These are phyloP conservation scores for Thuidium tamariscinum DNA, from an alignment of 225 moss, liverwort and hornwort species.

Conservation along the genomic window DNA sequence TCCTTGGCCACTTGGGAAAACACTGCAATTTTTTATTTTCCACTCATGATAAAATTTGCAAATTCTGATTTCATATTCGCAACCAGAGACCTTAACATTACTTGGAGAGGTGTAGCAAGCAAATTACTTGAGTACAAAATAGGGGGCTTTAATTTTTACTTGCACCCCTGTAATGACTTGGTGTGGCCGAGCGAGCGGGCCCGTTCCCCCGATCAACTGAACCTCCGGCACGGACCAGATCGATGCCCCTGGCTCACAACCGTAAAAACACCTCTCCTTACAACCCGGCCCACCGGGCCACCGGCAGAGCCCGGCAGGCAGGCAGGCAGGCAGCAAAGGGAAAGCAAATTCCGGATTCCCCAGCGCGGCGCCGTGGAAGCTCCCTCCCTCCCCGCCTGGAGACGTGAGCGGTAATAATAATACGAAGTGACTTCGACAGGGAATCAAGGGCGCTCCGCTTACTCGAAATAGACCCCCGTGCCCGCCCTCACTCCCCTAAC, in stretches of 20 bases:
- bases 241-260: neutral
- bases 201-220: too few relatives aligned
- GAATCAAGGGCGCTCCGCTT: constrained; percentile 1
- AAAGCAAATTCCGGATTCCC: neutral
- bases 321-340: neutral
- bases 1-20: too few relatives aligned
- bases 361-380: neutral
- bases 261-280: neutral
- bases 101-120: too few relatives aligned
- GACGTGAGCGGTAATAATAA: neutral
- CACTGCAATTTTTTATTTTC: too few relatives aligned
- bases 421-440: neutral
- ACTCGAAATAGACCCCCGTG: neutral
- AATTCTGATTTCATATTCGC: too few relatives aligned
- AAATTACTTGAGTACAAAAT: too few relatives aligned
- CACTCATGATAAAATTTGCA: too few relatives aligned
- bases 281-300: neutral
- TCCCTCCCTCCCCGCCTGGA: neutral
- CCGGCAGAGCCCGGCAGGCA: too few relatives aligned
- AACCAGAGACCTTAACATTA: too few relatives aligned
- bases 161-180: too few relatives aligned
- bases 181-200: too few relatives aligned
- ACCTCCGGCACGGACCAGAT: neutral
- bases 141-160: too few relatives aligned
- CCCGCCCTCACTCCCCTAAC: neutral